A percentile compares a stretch with the other conserved stretches of the same genome.
These are phyloP conservation scores for Haemoproteus tartakovskyi DNA, from an alignment of 169 alveolate genomes.

Conservation along the genomic window DNA sequence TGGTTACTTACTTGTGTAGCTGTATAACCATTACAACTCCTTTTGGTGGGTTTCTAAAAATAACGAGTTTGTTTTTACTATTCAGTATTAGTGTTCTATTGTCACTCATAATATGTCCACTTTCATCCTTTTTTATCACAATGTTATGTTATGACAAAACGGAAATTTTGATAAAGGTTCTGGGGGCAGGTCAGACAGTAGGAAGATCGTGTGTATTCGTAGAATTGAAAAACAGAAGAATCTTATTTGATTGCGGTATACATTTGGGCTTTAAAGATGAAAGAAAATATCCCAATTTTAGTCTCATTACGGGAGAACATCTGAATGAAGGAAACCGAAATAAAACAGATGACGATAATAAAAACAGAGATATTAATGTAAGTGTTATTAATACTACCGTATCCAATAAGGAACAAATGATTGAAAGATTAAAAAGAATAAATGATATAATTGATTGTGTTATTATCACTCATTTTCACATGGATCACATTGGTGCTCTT, in stretches of 20 bases:
- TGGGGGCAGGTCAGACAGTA: constrained; percentile 99
- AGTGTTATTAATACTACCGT: constrained; percentile 52
- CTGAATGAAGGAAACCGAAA: not conserved
- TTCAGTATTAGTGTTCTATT: too few relatives aligned
- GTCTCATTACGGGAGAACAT: constrained; percentile 62
- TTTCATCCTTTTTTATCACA: not conserved
- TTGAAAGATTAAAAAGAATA: constrained; percentile 33
- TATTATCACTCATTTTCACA: constrained; percentile 96
- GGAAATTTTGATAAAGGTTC: constrained; percentile 75
- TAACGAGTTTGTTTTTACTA: too few relatives aligned
- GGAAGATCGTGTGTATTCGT: constrained; percentile 96
- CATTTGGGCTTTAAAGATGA: constrained; percentile 94
- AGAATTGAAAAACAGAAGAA: constrained; percentile 88
- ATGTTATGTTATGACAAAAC: constrained; percentile 28
- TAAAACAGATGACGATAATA: not conserved
- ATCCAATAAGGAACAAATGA: constrained; percentile 29
- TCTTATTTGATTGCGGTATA: constrained; percentile 97
- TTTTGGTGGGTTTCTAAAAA: too few relatives aligned
- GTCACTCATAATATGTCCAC: not conserved
- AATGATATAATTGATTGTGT: constrained; percentile 87
- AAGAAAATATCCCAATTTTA: constrained; percentile 93
- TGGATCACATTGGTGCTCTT: constrained; percentile 98
- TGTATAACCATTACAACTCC: too few relatives aligned
- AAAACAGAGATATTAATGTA: constrained; percentile 28
- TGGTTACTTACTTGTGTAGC: too few relatives aligned